These are phyloP conservation scores for Apiospora kogelbergensis DNA, from an alignment of 2,329 filamentous ascomycete species.

Conservation along the genomic window DNA sequence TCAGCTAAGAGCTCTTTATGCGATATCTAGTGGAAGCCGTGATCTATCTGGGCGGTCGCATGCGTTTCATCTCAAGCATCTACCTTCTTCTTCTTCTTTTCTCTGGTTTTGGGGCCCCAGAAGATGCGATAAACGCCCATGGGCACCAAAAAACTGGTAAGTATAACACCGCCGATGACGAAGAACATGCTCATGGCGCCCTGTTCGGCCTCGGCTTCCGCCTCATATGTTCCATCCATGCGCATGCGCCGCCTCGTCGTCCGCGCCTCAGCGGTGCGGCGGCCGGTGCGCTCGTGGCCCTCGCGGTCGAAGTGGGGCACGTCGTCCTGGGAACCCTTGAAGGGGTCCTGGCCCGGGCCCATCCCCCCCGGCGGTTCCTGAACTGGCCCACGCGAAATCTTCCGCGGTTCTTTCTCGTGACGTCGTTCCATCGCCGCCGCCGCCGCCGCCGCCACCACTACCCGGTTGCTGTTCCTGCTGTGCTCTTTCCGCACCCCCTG, in stretches of 20 bases:
- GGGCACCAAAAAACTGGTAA: constrained; percentile 46
- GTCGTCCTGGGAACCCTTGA: constrained; percentile 43
- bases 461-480: too few relatives aligned
- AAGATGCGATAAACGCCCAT: constrained; percentile 38
- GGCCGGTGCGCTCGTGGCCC: constrained; percentile 73
- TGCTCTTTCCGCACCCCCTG: constrained; percentile 11
- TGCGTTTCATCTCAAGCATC: constrained; percentile 14
- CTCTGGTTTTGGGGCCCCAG: constrained; percentile 18
- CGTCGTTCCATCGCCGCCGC: too few relatives aligned
- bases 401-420: too few relatives aligned
- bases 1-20: neutral
- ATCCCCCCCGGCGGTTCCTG: constrained; percentile 51
- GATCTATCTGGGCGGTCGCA: neutral
- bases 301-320: constrained; percentile 77
- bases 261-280: constrained; percentile 54
- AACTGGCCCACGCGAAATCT: neutral
- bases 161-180: constrained; percentile 47
- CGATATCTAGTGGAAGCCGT: neutral
- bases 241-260: constrained; percentile 37
- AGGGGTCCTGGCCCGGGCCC: constrained; percentile 57
- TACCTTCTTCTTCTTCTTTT: constrained; percentile 21
- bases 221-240: constrained; percentile 24
- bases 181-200: constrained; percentile 47
- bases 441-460: constrained; percentile 11
- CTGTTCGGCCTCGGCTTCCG: constrained; percentile 38